phyloP scores from a whole-genome alignment of 176 grass and related monocot species.

The Ensete ventricosum region DNA sequence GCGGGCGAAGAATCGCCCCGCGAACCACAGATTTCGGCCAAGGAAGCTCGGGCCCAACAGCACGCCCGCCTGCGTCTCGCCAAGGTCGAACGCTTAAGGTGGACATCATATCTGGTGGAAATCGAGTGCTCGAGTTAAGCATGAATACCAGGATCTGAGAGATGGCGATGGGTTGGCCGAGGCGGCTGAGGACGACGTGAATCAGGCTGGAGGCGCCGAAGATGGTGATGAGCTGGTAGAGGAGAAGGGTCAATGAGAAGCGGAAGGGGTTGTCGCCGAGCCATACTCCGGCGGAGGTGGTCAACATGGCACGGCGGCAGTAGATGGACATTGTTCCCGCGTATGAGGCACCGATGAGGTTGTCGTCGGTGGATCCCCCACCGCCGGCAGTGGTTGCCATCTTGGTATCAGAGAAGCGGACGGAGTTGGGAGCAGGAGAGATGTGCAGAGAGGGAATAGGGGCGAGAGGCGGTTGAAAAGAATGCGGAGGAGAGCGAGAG shows the following conservation, averaged over 20 bases:
- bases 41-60: conserved; percentile 55
- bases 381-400: background rate
- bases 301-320: conserved; percentile 34
- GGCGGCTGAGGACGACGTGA: conserved; percentile 27
- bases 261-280: conserved; percentile 71
- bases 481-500: background rate
- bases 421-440: background rate
- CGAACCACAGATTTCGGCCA: conserved; percentile 13
- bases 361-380: conserved; percentile 20
- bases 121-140: background rate
- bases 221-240: conserved; percentile 45
- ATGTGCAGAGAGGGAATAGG: background rate
- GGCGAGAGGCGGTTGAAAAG: background rate
- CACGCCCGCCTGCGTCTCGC: conserved; percentile 36
- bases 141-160: conserved; percentile 58
- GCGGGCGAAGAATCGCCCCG: conserved; percentile 39
- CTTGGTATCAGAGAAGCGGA: background rate
- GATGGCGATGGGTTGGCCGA: conserved; percentile 43
- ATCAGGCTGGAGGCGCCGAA: conserved; percentile 35
- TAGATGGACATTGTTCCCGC: background rate
- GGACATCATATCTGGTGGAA: background rate
- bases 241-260: conserved; percentile 64
- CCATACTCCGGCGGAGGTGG: conserved; percentile 59
- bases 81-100: background rate
- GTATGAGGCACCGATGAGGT: background rate